Percentiles rank a stretch among this genome's conserved stretches.
phyloP scores from a whole-genome alignment of 1,139 yeast genomes.

The Yarrowia galli region DNA sequence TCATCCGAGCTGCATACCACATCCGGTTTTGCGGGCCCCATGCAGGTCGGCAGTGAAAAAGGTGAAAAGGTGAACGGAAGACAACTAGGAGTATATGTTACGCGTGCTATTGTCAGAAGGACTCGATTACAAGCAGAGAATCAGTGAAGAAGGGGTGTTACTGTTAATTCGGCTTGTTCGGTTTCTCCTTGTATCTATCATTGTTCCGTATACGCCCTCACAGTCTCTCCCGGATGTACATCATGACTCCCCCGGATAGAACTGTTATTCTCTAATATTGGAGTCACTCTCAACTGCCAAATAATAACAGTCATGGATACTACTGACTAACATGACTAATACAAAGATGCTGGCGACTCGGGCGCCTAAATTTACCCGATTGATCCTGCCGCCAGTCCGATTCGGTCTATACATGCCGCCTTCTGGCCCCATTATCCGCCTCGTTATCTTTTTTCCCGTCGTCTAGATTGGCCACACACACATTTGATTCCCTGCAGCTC shows the following conservation, averaged over 20 bases:
- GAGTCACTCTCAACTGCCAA: neutral
- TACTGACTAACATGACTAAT: neutral
- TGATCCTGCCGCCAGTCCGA: neutral
- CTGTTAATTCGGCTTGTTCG: neutral
- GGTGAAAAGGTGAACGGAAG: too few relatives aligned
- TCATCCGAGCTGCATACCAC: conserved; percentile 35
- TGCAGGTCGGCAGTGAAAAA: conserved; percentile 15
- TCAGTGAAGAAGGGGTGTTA: neutral
- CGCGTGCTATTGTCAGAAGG: too few relatives aligned
- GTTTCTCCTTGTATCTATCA: too few relatives aligned
- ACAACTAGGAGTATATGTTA: too few relatives aligned
- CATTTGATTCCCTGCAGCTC: neutral
- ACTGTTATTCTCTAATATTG: neutral
- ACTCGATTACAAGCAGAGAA: too few relatives aligned
- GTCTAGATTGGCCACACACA: neutral
- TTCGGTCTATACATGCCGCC: neutral
- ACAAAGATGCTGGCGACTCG: neutral
- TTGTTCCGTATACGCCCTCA: too few relatives aligned
- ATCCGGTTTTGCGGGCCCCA: conserved; percentile 14
- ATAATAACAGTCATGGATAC: neutral
- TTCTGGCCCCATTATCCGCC: neutral
- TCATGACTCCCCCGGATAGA: neutral
- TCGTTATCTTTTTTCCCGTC: neutral
- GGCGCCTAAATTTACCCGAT: conserved; percentile 6
- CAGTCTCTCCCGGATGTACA: neutral